Conservation (phyloP, 495 filamentous ascomycete genomes). For the Xylaria palmicola region DNA sequence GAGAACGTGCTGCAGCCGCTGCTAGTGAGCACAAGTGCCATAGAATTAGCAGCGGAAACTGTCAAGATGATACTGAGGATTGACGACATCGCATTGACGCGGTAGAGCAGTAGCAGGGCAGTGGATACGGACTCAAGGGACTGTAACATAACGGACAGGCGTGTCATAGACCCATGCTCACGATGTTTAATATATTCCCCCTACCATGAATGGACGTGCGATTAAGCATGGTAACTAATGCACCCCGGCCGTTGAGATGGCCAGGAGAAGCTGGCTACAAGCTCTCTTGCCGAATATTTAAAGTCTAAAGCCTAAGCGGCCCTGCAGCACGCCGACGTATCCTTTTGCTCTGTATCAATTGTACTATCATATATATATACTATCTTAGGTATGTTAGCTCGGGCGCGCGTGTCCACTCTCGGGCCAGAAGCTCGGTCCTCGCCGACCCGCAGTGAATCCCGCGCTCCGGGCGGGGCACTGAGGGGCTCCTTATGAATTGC, state of each 20-base stretch:
- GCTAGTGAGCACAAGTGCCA: conserved; percentile 93
- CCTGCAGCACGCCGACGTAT: no score
- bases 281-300: no score
- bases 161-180: conserved; percentile 18
- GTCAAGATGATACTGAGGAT: conserved; percentile 98
- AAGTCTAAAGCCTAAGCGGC: no score
- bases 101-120: conserved; percentile 21
- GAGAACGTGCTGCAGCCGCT: conserved; percentile 97
- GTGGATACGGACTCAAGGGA: conserved; percentile 11
- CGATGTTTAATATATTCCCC: conserved; percentile 18
- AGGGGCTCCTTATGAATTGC: conserved; percentile 7
- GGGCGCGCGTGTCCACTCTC: not conserved
- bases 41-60: conserved; percentile 94
- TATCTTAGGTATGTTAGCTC: not conserved
- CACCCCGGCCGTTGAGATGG: not conserved
- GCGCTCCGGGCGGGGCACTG: conserved; percentile 5
- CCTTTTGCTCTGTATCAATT: no score
- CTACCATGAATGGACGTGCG: not conserved
- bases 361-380: no score
- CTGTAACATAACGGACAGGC: conserved; percentile 19
- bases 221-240: not conserved
- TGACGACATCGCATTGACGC: conserved; percentile 76
- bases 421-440: not conserved
- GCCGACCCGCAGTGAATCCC: not conserved
- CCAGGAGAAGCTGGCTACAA: not conserved